Base-by-base conservation (phyloP, 2,329 filamentous ascomycete genomes). In the Fusarium humuli region DNA sequence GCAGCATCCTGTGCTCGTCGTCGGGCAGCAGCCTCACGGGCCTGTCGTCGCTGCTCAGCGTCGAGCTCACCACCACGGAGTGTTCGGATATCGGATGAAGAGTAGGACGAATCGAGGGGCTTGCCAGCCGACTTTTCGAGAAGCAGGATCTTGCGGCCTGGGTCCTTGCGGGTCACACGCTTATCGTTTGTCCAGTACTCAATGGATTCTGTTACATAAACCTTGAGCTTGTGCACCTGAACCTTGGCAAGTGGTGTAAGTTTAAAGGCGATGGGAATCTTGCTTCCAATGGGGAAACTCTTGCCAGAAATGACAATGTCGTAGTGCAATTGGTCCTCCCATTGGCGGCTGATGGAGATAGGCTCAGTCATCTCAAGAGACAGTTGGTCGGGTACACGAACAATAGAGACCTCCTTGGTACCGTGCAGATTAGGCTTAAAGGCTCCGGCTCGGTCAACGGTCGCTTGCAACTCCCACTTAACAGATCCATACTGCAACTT, bases 291-390 rank as follows among this genome's bases (percentile, higher is more conserved):
- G 1, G 94, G 93, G 65, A 98, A 98, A 1, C 94, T 97, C 84
- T 97, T 97, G 57, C 94, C 94, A 2, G 94, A 97, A 57, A 98
- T 97, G 77, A 97, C 91, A 73, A 98, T 97, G 75, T 98, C 94
- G 81, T 98, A 98, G 76, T 97, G 94, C 32, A 98, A 84, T 76
- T 97, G 94, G 73, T 98, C 94, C 78, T 98, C 94, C 94, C 94
- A 98, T 67, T 93, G 94, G 22, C 94, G 87, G 70, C 92, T 95
- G 76, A 98, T 97, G 13, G 94, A 95, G 74, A 98, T 97, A 5
- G 94, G 94, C 77, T 98, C 94, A 27, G 94, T 91, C 79, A 94
- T 94, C 79, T 98, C 94, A 25, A 97, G 84, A 1, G 94, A 97
- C 47, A 94, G 88, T 80, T 97, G 94, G 50, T 95, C 90, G 0